phyloP scores from a whole-genome alignment of 2,329 filamentous ascomycete species.

The Fusarium agapanthi region DNA sequence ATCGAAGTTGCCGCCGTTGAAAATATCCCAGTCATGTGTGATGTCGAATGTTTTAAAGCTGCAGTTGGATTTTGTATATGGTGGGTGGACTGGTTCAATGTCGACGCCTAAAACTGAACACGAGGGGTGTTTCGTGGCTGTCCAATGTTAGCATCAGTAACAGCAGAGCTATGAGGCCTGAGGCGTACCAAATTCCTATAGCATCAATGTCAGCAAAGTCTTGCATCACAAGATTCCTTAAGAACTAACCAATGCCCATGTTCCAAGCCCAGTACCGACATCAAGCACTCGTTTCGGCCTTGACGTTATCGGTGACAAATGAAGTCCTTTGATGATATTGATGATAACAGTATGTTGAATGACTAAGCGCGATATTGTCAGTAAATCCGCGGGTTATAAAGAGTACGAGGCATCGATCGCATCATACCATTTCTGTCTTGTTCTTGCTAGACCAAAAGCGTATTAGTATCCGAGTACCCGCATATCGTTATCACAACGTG shows the following conservation, averaged over 20 bases:
- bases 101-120: slow-evolving; percentile 36
- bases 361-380: slow-evolving; percentile 24
- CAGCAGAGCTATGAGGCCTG: neutral
- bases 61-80: slow-evolving; percentile 31
- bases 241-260: slow-evolving; percentile 31
- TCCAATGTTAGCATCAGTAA: slow-evolving; percentile 1
- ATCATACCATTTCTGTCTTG: slow-evolving; percentile 37
- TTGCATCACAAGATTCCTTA: accelerated
- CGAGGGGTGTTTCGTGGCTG: slow-evolving; percentile 32
- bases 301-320: slow-evolving; percentile 27
- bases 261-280: slow-evolving; percentile 32
- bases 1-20: slow-evolving; percentile 21
- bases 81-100: slow-evolving; percentile 27
- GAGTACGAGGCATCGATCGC: neutral
- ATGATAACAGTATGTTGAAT: slow-evolving; percentile 36
- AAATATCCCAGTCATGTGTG: slow-evolving; percentile 33
- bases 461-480: slow-evolving; percentile 1
- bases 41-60: slow-evolving; percentile 29
- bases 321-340: slow-evolving; percentile 34
- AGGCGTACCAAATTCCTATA: slow-evolving; percentile 32
- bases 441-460: slow-evolving; percentile 27
- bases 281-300: slow-evolving; percentile 32
- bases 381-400: neutral
- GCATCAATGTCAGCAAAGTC: neutral
- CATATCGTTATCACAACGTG: neutral